These are phyloP conservation scores for Silene uniflora DNA, from an alignment of 148 eudicot genomes.

Conservation along the genomic window DNA sequence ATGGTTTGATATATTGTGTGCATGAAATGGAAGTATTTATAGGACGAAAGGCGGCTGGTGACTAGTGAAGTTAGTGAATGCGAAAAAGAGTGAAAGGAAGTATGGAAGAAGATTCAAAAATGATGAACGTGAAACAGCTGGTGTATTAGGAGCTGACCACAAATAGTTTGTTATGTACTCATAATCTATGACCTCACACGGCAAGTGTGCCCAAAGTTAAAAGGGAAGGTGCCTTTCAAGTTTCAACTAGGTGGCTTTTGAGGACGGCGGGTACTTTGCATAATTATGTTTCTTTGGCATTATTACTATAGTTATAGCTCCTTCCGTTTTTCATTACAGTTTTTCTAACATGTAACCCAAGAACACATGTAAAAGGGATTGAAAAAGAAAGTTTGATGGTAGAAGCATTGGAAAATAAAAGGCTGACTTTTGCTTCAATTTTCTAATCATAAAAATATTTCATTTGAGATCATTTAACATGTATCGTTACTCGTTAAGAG, in stretches of 20 bases:
- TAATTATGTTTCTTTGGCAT: neutral
- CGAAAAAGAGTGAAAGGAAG: conserved; percentile 8
- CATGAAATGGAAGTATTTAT: conserved; percentile 1
- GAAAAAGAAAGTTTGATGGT: no score
- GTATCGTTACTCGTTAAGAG: no score
- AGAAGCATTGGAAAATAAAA: no score
- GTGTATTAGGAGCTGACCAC: neutral
- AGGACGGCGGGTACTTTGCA: neutral
- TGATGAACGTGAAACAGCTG: conserved; percentile 29
- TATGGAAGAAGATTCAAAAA: conserved; percentile 4
- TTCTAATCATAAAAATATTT: no score
- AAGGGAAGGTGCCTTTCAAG: neutral
- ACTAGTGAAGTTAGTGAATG: neutral
- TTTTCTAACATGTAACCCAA: no score
- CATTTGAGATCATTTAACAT: no score
- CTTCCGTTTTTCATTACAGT: no score
- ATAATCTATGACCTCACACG: neutral
- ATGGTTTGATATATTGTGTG: neutral
- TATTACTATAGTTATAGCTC: no score
- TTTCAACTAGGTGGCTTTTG: no score
- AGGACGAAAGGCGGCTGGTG: neutral
- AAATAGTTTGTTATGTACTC: neutral
- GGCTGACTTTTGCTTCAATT: no score
- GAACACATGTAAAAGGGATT: no score
- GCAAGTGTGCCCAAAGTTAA: neutral